These are phyloP conservation scores for Omphalea diandra DNA, from an alignment of 441 rosid genomes.

Conservation along the genomic window DNA sequence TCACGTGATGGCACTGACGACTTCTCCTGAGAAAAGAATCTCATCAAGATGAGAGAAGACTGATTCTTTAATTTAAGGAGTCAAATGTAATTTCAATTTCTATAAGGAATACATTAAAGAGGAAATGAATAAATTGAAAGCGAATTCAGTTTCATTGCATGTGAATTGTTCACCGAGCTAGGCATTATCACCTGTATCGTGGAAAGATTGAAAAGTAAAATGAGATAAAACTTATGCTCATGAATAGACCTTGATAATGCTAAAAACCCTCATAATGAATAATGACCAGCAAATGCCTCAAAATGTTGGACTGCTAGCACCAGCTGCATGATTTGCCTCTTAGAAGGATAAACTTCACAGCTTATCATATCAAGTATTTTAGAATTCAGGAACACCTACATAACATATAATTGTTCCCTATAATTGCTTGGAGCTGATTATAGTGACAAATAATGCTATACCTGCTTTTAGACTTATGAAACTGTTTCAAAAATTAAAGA, in stretches of 20 bases:
- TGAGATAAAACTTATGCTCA: conserved; percentile 1
- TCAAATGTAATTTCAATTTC: conserved; percentile 19
- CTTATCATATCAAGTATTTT: neutral
- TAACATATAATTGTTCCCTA: too few relatives aligned
- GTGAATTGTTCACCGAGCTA: neutral
- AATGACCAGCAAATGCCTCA: neutral
- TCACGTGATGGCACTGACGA: conserved; percentile 50
- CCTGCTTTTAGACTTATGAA: neutral
- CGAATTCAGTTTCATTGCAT: neutral
- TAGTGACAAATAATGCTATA: neutral
- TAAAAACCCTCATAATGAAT: neutral
- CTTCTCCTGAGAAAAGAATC: conserved; percentile 82
- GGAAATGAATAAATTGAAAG: conserved; percentile 15
- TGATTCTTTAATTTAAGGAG: conserved; percentile 27
- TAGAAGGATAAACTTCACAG: neutral
- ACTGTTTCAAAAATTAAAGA: neutral
- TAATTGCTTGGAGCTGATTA: neutral
- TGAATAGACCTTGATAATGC: neutral
- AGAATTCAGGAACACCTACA: too few relatives aligned
- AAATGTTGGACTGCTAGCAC: neutral
- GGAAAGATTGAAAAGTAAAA: neutral
- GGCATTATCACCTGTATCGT: neutral
- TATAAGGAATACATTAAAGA: conserved; percentile 9
- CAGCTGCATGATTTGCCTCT: neutral
- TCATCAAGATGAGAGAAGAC: conserved; percentile 41